Percentiles rank a stretch among this genome's conserved stretches.
Evolutionary conservation across 2,329 filamentous ascomycete species (phyloP).

Genomic region (Calonectria pseudoturangicola): DNA sequence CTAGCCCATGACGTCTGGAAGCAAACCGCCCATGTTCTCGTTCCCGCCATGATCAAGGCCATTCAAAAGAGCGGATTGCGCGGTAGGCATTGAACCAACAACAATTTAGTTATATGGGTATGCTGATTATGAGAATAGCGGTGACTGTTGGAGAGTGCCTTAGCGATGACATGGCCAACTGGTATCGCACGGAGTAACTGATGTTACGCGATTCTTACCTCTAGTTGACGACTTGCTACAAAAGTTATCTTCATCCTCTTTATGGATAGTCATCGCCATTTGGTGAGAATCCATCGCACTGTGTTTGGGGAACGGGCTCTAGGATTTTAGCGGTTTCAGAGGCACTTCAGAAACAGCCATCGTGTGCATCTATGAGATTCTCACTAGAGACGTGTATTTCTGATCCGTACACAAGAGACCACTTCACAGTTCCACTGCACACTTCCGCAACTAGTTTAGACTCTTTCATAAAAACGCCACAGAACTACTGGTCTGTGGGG

Average conservation of each 20-base stretch:
- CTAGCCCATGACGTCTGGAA: constrained; percentile 4
- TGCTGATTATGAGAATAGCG: background rate
- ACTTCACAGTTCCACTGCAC: background rate
- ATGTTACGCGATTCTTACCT: no score
- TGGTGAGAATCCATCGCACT: no score
- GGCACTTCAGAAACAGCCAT: background rate
- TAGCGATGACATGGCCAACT: constrained; percentile 1
- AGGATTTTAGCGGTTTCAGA: background rate
- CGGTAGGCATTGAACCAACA: background rate
- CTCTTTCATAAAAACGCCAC: no score
- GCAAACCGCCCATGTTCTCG: background rate
- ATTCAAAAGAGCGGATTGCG: background rate
- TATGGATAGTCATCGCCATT: no score
- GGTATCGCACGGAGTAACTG: background rate
- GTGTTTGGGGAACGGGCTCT: no score
- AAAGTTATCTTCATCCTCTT: no score
- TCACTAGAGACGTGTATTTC: background rate
- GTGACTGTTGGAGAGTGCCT: constrained; percentile 14
- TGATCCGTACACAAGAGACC: background rate
- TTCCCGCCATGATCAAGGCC: constrained; percentile 7
- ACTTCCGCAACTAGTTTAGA: background rate
- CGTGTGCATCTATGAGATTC: background rate
- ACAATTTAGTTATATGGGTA: no score
- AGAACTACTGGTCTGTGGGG: background rate
- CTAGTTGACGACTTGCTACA: no score